Conservation (phyloP, 257 asterid genomes). For the Penstemon barbatus region DNA sequence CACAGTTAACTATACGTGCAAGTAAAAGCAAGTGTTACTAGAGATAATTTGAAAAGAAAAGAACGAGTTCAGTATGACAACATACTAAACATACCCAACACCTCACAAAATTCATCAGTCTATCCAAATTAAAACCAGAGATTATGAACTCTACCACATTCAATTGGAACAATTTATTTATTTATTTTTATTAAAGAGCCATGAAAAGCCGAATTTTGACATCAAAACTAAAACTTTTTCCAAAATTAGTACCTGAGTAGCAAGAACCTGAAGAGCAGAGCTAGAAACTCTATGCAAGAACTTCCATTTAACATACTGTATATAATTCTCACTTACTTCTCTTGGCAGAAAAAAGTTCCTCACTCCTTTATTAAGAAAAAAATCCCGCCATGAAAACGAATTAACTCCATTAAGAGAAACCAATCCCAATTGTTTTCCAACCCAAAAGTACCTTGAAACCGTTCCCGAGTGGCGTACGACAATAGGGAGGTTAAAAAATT, state of each 20-base stretch:
- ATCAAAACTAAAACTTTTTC: constrained; percentile 3
- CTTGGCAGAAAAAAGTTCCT: constrained; percentile 75
- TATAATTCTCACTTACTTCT: constrained; percentile 64
- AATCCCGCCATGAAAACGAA: constrained; percentile 43
- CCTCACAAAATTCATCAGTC: not conserved
- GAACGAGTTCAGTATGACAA: constrained; percentile 5
- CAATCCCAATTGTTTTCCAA: constrained; percentile 58
- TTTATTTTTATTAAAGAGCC: not conserved
- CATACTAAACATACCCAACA: constrained; percentile 1
- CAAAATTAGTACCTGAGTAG: constrained; percentile 72
- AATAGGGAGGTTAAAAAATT: constrained; percentile 52
- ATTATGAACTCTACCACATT: not conserved
- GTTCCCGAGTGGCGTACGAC: constrained; percentile 49
- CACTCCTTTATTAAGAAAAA: constrained; percentile 46
- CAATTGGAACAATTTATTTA: not conserved
- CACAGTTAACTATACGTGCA: constrained; percentile 20
- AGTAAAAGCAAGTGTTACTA: constrained; percentile 4
- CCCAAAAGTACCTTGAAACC: constrained; percentile 69
- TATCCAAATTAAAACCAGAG: not conserved
- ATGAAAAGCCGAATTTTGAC: not conserved
- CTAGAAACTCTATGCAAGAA: constrained; percentile 87
- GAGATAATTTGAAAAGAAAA: constrained; percentile 2
- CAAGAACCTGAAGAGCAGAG: constrained; percentile 96
- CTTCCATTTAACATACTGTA: constrained; percentile 93
- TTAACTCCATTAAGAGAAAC: constrained; percentile 54